Evolutionary conservation across 306 rosid species (phyloP).

Genomic region (Vigna trinervia): DNA sequence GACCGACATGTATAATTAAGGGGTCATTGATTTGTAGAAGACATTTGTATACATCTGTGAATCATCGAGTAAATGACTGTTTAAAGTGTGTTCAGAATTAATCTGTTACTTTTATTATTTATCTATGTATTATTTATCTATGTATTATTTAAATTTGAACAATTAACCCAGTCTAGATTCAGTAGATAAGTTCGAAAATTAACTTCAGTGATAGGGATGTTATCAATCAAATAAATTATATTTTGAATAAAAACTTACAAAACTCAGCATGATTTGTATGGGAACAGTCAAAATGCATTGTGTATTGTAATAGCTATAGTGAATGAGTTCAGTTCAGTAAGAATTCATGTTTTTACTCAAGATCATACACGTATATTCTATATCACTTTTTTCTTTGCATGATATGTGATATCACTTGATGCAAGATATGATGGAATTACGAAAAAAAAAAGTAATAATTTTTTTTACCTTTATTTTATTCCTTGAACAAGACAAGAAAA

Average conservation of each 20-base stretch:
- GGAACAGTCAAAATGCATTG: too few relatives aligned
- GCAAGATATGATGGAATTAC: too few relatives aligned
- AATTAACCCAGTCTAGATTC: not conserved
- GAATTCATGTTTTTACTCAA: too few relatives aligned
- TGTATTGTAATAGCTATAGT: too few relatives aligned
- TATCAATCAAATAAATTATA: not conserved
- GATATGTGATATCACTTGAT: too few relatives aligned
- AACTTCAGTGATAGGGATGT: not conserved
- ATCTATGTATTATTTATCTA: not conserved
- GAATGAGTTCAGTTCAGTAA: too few relatives aligned
- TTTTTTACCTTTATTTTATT: too few relatives aligned
- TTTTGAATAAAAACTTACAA: not conserved
- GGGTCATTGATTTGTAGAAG: conserved; percentile 32
- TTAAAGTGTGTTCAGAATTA: not conserved
- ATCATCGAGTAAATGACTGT: not conserved
- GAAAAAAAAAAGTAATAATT: too few relatives aligned
- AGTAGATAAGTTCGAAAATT: not conserved
- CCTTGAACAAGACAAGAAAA: too few relatives aligned
- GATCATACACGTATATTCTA: too few relatives aligned
- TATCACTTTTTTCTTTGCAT: too few relatives aligned
- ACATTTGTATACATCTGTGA: not conserved
- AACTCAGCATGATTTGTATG: too few relatives aligned
- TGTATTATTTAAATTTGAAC: not conserved
- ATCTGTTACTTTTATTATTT: not conserved
- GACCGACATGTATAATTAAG: conserved; percentile 1